A percentile compares a stretch with the other conserved stretches of the same genome.
These are phyloP conservation scores for Gamsiella multidivaricata DNA, from an alignment of 192 early-diverging fungal genomes.

Conservation along the genomic window DNA sequence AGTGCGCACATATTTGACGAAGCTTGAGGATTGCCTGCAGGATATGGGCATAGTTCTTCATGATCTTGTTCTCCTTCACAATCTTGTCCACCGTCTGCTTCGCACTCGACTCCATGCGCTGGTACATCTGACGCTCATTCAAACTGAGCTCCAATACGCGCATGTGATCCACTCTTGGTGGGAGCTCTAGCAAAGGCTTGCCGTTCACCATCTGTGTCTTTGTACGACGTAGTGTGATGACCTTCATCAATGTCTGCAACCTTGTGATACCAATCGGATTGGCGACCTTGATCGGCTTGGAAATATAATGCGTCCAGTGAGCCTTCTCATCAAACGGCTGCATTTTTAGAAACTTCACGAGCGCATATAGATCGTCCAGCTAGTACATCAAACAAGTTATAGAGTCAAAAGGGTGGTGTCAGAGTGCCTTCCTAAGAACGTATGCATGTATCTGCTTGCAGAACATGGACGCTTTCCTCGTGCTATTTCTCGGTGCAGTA, in stretches of 20 bases:
- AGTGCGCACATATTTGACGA: slow-evolving; percentile 55
- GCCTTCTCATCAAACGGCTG: slow-evolving; percentile 54
- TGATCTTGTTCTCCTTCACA: slow-evolving; percentile 68
- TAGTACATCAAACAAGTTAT: slow-evolving; percentile 16
- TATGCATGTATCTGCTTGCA: not conserved
- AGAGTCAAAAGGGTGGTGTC: not conserved
- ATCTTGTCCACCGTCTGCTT: slow-evolving; percentile 68
- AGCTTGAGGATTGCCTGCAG: slow-evolving; percentile 63
- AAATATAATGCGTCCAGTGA: slow-evolving; percentile 53
- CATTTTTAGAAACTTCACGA: slow-evolving; percentile 84
- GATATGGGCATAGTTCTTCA: slow-evolving; percentile 79
- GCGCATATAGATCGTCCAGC: slow-evolving; percentile 88
- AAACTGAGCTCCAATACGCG: slow-evolving; percentile 70
- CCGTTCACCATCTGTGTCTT: slow-evolving; percentile 82
- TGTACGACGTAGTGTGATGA: slow-evolving; percentile 86
- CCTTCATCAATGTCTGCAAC: slow-evolving; percentile 80
- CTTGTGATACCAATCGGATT: slow-evolving; percentile 49
- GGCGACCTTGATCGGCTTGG: slow-evolving; percentile 52
- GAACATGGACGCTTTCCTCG: no score
- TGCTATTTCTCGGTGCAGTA: no score
- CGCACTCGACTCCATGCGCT: slow-evolving; percentile 71
- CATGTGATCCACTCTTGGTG: slow-evolving; percentile 68
- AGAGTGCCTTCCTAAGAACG: not conserved
- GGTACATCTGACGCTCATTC: slow-evolving; percentile 76
- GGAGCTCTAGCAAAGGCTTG: slow-evolving; percentile 81